Base-by-base conservation (phyloP, 495 filamentous ascomycete species). In the Antarctomyces pellizariae region DNA sequence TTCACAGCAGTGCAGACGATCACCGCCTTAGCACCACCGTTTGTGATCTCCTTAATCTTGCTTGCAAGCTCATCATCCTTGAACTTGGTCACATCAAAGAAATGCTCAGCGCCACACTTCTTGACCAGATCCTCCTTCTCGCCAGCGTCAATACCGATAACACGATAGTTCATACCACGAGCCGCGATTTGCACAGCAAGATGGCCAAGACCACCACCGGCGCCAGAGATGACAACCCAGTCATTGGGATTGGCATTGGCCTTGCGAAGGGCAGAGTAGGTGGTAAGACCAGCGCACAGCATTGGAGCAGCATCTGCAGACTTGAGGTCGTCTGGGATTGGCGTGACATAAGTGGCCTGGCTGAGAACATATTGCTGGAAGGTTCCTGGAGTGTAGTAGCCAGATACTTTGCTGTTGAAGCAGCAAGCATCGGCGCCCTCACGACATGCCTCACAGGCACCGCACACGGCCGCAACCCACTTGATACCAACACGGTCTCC, bases 361-460 rank as follows among this genome's bases (percentile, higher is more conserved):
- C 57, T 60, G 1, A 72, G 31, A n/a, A 60, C 58, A 38, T 75
- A 78, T 44, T 75, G 65, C 43, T 74, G 70, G 46, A 79, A 77
- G 13, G 70, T 78, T 17, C 71, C 71, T 0, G 69, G 69, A 15
- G 52, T 50, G 24, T 46, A 48, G 33, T 52, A 58, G 18, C 55
- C 54, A 23, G 47, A 52, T 22, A 70, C 38, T 37, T 63, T 66
- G 25, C 53, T 50, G 28, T 63, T 60, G 24, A 58, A 56, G 50
- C 67, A 72, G 16, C 58, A 33, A 1, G 53, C 67, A 28, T 75
- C 71, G 10, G 50, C 37, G n/a, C 64, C 61, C 5, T 54, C 53
- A 18, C 60, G 50, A 35, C 70, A 74, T 3, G 68, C 38, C 2
- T 47, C 31, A 34, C 37, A 47, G 7, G 36, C 26, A 22, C 42